Evolutionary conservation across 352 stramenopile genomes (phyloP).

Genomic region (Globisporangium middletonii): DNA sequence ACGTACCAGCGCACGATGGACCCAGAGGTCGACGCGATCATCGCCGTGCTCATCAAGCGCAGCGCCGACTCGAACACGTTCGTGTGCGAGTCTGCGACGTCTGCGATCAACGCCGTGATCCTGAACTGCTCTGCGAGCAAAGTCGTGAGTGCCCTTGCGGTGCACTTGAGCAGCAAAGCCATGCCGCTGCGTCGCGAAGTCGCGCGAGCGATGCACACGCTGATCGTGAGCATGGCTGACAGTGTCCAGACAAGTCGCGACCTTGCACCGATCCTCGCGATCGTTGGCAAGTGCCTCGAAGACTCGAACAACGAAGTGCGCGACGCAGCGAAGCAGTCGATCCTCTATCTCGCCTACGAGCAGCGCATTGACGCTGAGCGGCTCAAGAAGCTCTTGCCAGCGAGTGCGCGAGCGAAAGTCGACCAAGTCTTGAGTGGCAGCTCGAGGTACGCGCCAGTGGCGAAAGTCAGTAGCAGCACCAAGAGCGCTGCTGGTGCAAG

Average conservation of each 20-base stretch:
- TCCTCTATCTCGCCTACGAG: slow-evolving; percentile 40
- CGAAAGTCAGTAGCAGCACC: neutral
- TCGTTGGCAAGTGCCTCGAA: slow-evolving; percentile 59
- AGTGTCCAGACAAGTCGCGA: slow-evolving; percentile 35
- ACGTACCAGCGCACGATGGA: slow-evolving; percentile 45
- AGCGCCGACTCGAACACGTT: slow-evolving; percentile 69
- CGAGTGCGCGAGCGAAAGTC: slow-evolving; percentile 34
- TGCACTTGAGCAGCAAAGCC: slow-evolving; percentile 41
- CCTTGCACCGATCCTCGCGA: slow-evolving; percentile 25
- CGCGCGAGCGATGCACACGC: slow-evolving; percentile 37
- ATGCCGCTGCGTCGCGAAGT: slow-evolving; percentile 57
- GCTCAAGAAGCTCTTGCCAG: slow-evolving; percentile 53
- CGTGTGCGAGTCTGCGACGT: slow-evolving; percentile 53
- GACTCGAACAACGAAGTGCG: slow-evolving; percentile 78
- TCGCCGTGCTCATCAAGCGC: slow-evolving; percentile 59
- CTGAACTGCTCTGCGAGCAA: slow-evolving; percentile 44
- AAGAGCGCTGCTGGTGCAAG: neutral
- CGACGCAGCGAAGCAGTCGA: slow-evolving; percentile 51
- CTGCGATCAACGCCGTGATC: slow-evolving; percentile 42
- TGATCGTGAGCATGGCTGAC: slow-evolving; percentile 37
- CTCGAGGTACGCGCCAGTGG: slow-evolving; percentile 17
- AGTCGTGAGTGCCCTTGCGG: slow-evolving; percentile 33
- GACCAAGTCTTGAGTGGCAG: slow-evolving; percentile 35
- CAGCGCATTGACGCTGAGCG: slow-evolving; percentile 31
- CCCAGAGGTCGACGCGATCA: slow-evolving; percentile 45